Evolutionary conservation across 2,329 filamentous ascomycete genomes (phyloP).

Genomic region (Alternaria tenuissima): DNA sequence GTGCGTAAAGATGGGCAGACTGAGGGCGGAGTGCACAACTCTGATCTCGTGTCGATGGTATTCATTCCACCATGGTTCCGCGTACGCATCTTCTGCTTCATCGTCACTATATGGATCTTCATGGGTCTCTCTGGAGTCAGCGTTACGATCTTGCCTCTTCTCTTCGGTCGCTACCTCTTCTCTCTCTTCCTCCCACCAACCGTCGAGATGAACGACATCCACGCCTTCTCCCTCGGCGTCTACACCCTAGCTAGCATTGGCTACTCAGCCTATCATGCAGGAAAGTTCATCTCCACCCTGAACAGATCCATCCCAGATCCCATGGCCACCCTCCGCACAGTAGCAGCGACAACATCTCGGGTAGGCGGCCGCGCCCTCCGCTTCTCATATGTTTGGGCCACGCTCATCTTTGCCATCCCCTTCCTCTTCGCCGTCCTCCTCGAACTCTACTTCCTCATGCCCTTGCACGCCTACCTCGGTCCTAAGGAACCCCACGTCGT

Average conservation of each 20-base stretch:
- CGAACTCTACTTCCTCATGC: slow-evolving; percentile 88
- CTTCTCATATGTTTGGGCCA: slow-evolving; percentile 77
- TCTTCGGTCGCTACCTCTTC: slow-evolving; percentile 84
- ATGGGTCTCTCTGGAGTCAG: slow-evolving; percentile 86
- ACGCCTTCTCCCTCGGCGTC: slow-evolving; percentile 90
- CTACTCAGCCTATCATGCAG: slow-evolving; percentile 63
- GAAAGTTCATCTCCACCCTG: slow-evolving; percentile 54
- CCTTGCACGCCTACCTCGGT: slow-evolving; percentile 76
- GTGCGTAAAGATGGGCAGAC: slow-evolving; percentile 67
- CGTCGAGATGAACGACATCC: slow-evolving; percentile 85
- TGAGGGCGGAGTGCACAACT: slow-evolving; percentile 51
- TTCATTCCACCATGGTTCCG: slow-evolving; percentile 88
- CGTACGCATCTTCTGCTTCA: slow-evolving; percentile 81
- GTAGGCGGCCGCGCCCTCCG: slow-evolving; percentile 52
- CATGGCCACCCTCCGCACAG: slow-evolving; percentile 39
- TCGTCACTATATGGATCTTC: slow-evolving; percentile 91
- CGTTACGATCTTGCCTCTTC: slow-evolving; percentile 83
- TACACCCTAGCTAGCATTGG: slow-evolving; percentile 76
- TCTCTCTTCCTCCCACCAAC: slow-evolving; percentile 72
- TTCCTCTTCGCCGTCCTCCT: slow-evolving; percentile 79
- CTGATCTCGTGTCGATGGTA: slow-evolving; percentile 60
- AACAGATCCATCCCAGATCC: slow-evolving; percentile 39
- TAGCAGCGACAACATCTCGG: slow-evolving; percentile 38
- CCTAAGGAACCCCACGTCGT: slow-evolving; percentile 71
- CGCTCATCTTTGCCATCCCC: slow-evolving; percentile 81